Conservation (phyloP, 1,139 yeast species). For the Yamadazyma taylorii region DNA sequence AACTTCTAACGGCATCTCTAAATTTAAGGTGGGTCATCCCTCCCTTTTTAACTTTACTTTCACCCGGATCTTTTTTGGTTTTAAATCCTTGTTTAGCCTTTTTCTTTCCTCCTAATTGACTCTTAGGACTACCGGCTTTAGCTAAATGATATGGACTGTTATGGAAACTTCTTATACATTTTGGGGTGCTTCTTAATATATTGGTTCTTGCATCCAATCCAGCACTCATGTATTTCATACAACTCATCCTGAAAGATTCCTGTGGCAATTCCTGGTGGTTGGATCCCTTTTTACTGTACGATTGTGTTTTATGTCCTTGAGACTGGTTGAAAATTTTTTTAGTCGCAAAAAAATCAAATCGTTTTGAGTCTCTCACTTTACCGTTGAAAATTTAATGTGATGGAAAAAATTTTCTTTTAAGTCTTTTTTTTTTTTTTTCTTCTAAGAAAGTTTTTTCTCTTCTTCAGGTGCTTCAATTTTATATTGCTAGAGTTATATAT, state of each 20-base stretch:
- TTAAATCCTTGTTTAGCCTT: conserved; percentile 29
- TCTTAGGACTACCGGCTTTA: conserved; percentile 16
- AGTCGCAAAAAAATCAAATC: conserved; percentile 3
- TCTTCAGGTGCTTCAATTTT: too few species aligned
- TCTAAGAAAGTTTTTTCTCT: not conserved
- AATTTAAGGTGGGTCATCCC: conserved; percentile 47
- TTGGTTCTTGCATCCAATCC: not conserved
- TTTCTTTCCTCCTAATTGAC: conserved; percentile 26
- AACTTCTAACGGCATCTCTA: conserved; percentile 38
- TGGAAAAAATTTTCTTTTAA: not conserved
- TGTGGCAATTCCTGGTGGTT: not conserved
- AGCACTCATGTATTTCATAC: not conserved
- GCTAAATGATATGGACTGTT: conserved; percentile 15
- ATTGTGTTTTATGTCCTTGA: too few species aligned
- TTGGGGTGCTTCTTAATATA: not conserved
- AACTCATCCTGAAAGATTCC: not conserved
- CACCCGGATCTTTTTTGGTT: conserved; percentile 17
- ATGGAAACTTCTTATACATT: conserved; percentile 8
- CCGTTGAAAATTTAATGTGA: too few species aligned
- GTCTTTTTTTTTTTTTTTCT: not conserved
- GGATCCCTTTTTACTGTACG: too few species aligned
- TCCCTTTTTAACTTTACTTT: conserved; percentile 33
- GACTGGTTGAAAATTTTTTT: not conserved
- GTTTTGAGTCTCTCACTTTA: too few species aligned
- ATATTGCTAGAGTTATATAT: not conserved